These are phyloP conservation scores for Capsicum baccatum DNA, from an alignment of 257 asterid genomes.

Conservation along the genomic window DNA sequence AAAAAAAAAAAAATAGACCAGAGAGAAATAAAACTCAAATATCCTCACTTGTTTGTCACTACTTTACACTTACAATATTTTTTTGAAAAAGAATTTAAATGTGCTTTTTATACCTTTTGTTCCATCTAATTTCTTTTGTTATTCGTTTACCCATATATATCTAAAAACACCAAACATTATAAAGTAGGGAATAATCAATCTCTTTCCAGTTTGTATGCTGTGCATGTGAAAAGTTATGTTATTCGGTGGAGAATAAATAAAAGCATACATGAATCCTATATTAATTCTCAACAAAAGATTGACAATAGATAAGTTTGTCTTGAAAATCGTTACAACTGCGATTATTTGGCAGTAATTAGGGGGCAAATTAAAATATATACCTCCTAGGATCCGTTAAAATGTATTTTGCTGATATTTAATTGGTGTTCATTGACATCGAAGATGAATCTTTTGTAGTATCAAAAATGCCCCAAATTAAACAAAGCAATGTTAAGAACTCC, in stretches of 20 bases:
- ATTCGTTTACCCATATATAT: not conserved
- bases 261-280: not conserved
- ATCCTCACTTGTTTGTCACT: not conserved
- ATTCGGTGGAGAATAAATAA: not conserved
- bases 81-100: not conserved
- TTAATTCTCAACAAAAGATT: not conserved
- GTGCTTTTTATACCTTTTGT: not conserved
- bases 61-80: not conserved
- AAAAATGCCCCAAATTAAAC: not conserved
- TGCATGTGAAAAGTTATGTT: not conserved
- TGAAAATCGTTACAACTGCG: not conserved
- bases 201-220: not conserved
- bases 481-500: too few relatives aligned
- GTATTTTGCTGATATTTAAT: too few relatives aligned
- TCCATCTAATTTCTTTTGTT: not conserved
- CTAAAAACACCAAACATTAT: not conserved
- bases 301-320: not conserved
- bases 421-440: not conserved
- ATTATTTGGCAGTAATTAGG: not conserved
- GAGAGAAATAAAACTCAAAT: not conserved
- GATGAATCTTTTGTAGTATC: not conserved
- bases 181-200: not conserved
- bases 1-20: too few relatives aligned
- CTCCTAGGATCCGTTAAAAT: constrained; percentile 22
- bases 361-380: not conserved